A percentile compares a stretch with the other conserved stretches of the same genome.
phyloP scores from a whole-genome alignment of 2,329 filamentous ascomycete species.

The Talaromyces piceae region DNA sequence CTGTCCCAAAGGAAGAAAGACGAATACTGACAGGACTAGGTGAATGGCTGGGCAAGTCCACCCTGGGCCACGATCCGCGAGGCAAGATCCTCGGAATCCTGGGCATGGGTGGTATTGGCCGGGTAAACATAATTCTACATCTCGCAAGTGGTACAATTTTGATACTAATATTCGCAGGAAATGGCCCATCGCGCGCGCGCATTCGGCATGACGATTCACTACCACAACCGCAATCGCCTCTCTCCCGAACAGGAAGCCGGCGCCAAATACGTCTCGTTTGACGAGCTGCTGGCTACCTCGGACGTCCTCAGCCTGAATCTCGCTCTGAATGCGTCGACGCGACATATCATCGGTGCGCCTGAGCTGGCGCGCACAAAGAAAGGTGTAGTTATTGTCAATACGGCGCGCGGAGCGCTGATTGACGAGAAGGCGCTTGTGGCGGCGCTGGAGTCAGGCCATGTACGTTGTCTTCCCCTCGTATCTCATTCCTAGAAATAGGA shows the following conservation, averaged over 20 bases:
- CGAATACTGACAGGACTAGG: slow-evolving; percentile 17
- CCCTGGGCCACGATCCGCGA: slow-evolving; percentile 38
- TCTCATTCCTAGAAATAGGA: not conserved
- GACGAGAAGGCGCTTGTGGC: slow-evolving; percentile 41
- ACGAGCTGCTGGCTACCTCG: slow-evolving; percentile 38
- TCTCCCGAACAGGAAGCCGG: slow-evolving; percentile 33
- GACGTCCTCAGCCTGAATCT: slow-evolving; percentile 43
- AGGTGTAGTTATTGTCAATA: slow-evolving; percentile 39
- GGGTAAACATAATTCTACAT: slow-evolving; percentile 22
- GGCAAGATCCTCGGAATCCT: slow-evolving; percentile 41
- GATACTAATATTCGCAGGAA: slow-evolving; percentile 27
- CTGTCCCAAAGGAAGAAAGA: not conserved
- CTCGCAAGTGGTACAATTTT: not conserved
- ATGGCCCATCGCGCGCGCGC: slow-evolving; percentile 38
- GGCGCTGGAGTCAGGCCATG: slow-evolving; percentile 39
- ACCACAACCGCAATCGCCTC: slow-evolving; percentile 40
- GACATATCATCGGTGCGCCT: slow-evolving; percentile 40
- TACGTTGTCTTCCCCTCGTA: slow-evolving; percentile 13
- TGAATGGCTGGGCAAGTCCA: slow-evolving; percentile 36
- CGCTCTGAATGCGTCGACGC: slow-evolving; percentile 36
- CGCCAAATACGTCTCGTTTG: slow-evolving; percentile 40
- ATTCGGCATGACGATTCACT: slow-evolving; percentile 42
- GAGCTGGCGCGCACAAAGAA: slow-evolving; percentile 41
- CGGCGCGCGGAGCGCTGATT: slow-evolving; percentile 38
- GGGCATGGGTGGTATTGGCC: slow-evolving; percentile 43